phyloP scores from a whole-genome alignment of 1,139 yeast species.

The Tardiomyces depauwii region DNA sequence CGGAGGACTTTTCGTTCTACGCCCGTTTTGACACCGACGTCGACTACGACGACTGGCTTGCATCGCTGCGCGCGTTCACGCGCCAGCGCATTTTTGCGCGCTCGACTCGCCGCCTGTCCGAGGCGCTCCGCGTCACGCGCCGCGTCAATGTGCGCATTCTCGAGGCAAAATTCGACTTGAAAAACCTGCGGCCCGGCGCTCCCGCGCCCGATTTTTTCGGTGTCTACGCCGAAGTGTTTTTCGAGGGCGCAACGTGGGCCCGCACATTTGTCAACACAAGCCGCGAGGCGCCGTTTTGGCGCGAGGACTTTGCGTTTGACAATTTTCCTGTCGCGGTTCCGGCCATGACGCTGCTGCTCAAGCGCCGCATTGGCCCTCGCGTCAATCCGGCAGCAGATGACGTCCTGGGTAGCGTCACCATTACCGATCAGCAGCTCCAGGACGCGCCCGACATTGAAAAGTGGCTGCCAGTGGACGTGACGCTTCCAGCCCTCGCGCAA shows the following conservation, averaged over 20 bases:
- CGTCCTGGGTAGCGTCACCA: slow-evolving; percentile 13
- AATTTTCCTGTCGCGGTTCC: slow-evolving; percentile 18
- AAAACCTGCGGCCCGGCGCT: slow-evolving; percentile 6
- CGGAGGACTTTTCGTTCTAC: slow-evolving; percentile 8
- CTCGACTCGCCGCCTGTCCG: slow-evolving; percentile 18
- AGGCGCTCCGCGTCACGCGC: slow-evolving; percentile 43
- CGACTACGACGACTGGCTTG: slow-evolving; percentile 78
- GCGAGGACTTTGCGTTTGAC: slow-evolving; percentile 43
- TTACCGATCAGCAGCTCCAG: slow-evolving; percentile 5
- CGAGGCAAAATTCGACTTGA: slow-evolving; percentile 39
- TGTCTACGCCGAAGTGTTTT: slow-evolving; percentile 40
- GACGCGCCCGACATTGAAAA: slow-evolving; percentile 10
- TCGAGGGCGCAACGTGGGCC: slow-evolving; percentile 47
- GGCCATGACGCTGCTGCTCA: slow-evolving; percentile 11
- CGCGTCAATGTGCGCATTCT: slow-evolving; percentile 46
- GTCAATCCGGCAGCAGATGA: slow-evolving; percentile 26
- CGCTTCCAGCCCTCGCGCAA: slow-evolving; percentile 2
- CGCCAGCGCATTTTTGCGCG: slow-evolving; percentile 42
- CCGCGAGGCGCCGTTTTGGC: slow-evolving; percentile 41
- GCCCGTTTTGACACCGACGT: slow-evolving; percentile 58
- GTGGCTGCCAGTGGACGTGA: slow-evolving; percentile 12
- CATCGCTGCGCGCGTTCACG: slow-evolving; percentile 59
- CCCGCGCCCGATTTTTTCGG: slow-evolving; percentile 13
- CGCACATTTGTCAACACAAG: slow-evolving; percentile 40
- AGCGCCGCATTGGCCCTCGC: slow-evolving; percentile 8